phyloP scores from a whole-genome alignment of 257 asterid genomes.

The Asclepias syriaca region DNA sequence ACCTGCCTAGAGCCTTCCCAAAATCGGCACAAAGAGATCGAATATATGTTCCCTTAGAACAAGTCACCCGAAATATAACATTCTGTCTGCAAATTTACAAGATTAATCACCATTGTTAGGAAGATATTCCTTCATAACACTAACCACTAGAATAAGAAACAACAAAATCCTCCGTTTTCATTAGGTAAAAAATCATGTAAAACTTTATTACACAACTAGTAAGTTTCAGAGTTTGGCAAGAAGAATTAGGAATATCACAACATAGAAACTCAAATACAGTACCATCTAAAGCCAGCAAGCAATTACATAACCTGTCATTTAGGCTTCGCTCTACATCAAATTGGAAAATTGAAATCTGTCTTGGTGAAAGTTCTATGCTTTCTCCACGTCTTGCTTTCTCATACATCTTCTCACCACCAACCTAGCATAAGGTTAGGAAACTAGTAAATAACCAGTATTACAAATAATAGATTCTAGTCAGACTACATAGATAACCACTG shows the following conservation, averaged over 20 bases:
- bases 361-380: constrained; percentile 85
- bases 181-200: not conserved
- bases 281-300: not conserved
- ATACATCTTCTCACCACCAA: constrained; percentile 95
- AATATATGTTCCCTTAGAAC: constrained; percentile 95
- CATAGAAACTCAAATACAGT: not conserved
- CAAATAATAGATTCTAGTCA: not conserved
- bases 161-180: not conserved
- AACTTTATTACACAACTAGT: not conserved
- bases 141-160: not conserved
- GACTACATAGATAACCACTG: not conserved
- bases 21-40: constrained; percentile 97
- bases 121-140: not conserved
- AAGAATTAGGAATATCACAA: not conserved
- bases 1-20: constrained; percentile 91
- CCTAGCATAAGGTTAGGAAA: constrained; percentile 39
- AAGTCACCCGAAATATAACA: constrained; percentile 79
- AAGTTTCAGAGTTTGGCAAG: not conserved
- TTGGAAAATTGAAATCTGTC: constrained; percentile 71
- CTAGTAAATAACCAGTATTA: constrained; percentile 1
- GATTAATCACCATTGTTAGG: not conserved
- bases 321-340: constrained; percentile 85
- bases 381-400: constrained; percentile 98
- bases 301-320: constrained; percentile 59
- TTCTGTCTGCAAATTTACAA: constrained; percentile 56